Base-by-base conservation (phyloP, 176 grass and related monocot genomes). In the Pontederia paniculata region DNA sequence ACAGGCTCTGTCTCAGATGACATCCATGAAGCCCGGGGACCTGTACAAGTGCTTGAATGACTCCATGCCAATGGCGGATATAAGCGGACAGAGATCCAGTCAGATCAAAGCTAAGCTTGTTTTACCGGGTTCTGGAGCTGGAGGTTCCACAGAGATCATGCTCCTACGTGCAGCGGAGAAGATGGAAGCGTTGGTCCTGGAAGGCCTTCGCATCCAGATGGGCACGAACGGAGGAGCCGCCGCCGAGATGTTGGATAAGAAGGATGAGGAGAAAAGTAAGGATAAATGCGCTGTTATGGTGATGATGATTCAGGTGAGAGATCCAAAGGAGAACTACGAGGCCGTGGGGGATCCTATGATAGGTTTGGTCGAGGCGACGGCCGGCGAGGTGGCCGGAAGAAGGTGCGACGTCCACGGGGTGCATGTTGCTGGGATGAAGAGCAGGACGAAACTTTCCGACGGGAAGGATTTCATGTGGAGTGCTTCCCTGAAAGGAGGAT, bases 361-460 rank as follows among this genome's bases (percentile, higher is more conserved):
- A 18, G 50, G 50, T 9, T 19, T 53, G 2, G 50, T 87, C 58
- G 79, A 94, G 69, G 70, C 73, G 19, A 44, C 66, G 16, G 64
- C 45, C 19, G 68, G 56, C 16, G 69, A 61, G 16, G 66, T 57
- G 0, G 73, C n/a, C 54, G 42, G 10, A 14, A 62, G 53, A 54
- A 77, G 64, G 14, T 66, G 63, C 55, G 43, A 44, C 20, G 11
- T 88, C 6, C 57, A 78, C 25, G 80, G 74, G 50, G 42, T 87
- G 6, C 66, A 83, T 20, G 48, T 83, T 21, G 88, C 88, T 1
- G 88, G 88, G n/a, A 73, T 83, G 51, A 73, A 70, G 55, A 48
- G 43, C 43, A 7, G 37, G 1, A 28, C 15, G 15, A 47, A 44
- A 16, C 71, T 17, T 44, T 21, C 58, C 23, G 45, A 58, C 10